phyloP scores from a whole-genome alignment of 192 early-diverging fungal genomes.

The Backusella luteola region DNA sequence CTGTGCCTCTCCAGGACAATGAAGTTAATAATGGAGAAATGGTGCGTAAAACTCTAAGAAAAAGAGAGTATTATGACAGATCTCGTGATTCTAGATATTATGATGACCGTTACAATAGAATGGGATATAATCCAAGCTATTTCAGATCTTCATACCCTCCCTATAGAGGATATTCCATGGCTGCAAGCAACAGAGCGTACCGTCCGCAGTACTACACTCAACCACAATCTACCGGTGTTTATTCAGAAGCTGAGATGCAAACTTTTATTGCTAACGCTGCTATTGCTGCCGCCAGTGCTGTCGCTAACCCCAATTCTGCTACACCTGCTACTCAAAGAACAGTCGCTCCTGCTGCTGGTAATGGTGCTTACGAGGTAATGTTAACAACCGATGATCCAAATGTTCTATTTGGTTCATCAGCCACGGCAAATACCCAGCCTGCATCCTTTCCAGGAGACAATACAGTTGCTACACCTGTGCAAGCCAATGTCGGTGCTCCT shows the following conservation, averaged over 20 bases:
- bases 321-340: neutral
- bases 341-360: neutral
- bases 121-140: neutral
- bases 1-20: neutral
- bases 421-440: neutral
- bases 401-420: neutral
- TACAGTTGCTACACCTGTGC: neutral
- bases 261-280: neutral
- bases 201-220: neutral
- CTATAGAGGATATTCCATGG: neutral
- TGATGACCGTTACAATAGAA: neutral
- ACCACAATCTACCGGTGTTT: neutral
- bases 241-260: neutral
- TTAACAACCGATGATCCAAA: neutral
- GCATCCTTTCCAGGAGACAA: neutral
- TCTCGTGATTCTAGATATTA: neutral
- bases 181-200: neutral
- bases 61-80: neutral
- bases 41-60: neutral
- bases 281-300: neutral
- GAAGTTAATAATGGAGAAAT: neutral
- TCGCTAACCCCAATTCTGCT: neutral
- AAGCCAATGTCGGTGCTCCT: neutral
- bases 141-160: neutral
- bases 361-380: neutral